A percentile compares a stretch with the other conserved stretches of the same genome.
These are phyloP conservation scores for Paraphysoderma sedebokerense DNA, from an alignment of 371 early-diverging fungal species.

Conservation along the genomic window DNA sequence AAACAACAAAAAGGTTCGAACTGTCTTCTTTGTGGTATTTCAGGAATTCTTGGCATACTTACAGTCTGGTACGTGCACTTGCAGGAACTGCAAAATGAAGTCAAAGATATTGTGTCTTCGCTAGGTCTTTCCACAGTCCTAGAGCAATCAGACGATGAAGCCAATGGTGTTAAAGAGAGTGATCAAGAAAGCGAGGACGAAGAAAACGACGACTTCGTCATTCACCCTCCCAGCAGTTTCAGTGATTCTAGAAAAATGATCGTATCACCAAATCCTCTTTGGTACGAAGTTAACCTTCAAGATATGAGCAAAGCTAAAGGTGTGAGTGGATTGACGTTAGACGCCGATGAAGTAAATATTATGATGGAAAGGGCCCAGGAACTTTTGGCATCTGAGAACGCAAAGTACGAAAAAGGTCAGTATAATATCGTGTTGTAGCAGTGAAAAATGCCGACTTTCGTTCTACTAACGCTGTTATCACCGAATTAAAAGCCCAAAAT, in stretches of 20 bases:
- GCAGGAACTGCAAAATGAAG: not conserved
- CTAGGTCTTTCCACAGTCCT: not conserved
- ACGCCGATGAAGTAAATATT: too few species aligned
- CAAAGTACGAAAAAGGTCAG: slow-evolving; percentile 27
- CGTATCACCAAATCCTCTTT: slow-evolving; percentile 12
- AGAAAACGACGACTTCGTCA: slow-evolving; percentile 13
- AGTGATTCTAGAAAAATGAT: slow-evolving; percentile 7
- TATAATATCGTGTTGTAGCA: slow-evolving; percentile 26
- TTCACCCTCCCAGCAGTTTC: slow-evolving; percentile 9
- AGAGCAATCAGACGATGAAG: not conserved
- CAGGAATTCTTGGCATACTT: too few species aligned
- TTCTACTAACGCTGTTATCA: not conserved
- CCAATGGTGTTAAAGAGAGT: not conserved
- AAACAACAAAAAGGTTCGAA: too few species aligned
- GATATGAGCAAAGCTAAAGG: slow-evolving; percentile 3
- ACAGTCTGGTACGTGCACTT: too few species aligned
- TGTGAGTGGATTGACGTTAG: slow-evolving; percentile 5
- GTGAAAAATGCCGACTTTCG: slow-evolving; percentile 3
- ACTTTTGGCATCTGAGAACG: slow-evolving; percentile 47
- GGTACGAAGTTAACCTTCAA: slow-evolving; percentile 9
- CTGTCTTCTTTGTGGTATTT: too few species aligned
- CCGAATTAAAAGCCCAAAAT: not conserved
- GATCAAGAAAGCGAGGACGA: slow-evolving; percentile 2
- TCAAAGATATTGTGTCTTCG: slow-evolving; percentile 6
- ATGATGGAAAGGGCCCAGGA: slow-evolving; percentile 37